Evolutionary conservation across 2,329 filamentous ascomycete genomes (phyloP), one percentile per base, ranked within the genome.

Genomic region (Fusarium duplospermum): DNA sequence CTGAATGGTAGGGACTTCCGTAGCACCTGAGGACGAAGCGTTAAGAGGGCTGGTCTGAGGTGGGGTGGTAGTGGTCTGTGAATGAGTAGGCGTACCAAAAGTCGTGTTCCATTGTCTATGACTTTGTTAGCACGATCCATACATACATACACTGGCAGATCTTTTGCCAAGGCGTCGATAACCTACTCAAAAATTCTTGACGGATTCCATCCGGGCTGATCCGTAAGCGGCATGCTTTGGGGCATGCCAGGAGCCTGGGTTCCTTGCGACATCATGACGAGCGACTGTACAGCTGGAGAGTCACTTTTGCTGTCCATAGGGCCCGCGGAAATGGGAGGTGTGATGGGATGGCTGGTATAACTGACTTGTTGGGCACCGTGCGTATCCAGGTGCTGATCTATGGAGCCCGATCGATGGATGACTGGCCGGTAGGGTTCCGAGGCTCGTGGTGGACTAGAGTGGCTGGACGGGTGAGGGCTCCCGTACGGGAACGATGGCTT

Each of bases 41-140:
- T 86, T 89, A 83, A 90, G 85, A 84, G 86, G 82, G 81, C 82
- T 86, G 81, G 84, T 81, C 78, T 87, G 85, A 75, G 85, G 81
- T 69, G 76, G 76, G 82, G 83, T 77, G 64, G 80, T 74, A 61
- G 67, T 74, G 64, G 79, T 69, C 56, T 81, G 75, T 70, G 80
- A 61, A 56, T 81, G 79, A 64, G 78, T 72, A 61, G 90, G 91
- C 82, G 92, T 93, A 87, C 94, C 94, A 85, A 98, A 98, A 75
- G 96, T 95, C 80, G 93, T 92, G 83, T 97, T 95, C 95, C 96
- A 98, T 87, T 98, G 94, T 83, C 95, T 97, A 6, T 45, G n/a
- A 14, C 22, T 20, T 50, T 33, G 62, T 71, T 59, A 73, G 64
- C 50, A 66, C 1, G 18, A 36, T 57, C 40, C 22, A 36, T 5